Conservation (phyloP, 2,329 filamentous ascomycete genomes). For the Botryosphaeria dothidea region DNA sequence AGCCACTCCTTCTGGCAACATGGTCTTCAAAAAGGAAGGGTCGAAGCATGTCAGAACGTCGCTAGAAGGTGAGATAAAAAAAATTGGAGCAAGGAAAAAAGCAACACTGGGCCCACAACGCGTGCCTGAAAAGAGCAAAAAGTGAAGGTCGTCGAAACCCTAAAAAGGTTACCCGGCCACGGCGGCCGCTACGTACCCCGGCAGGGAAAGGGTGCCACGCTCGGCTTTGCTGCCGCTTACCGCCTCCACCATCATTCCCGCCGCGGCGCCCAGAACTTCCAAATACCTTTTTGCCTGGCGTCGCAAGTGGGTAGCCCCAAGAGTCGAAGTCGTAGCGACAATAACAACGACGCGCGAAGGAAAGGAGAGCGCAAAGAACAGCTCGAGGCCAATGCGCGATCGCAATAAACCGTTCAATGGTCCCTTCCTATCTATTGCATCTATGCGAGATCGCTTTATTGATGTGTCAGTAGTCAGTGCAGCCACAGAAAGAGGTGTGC, state of each 20-base stretch:
- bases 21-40: no score
- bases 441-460: background rate
- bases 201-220: background rate
- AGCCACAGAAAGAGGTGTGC: background rate
- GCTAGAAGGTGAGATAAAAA: background rate
- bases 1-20: no score
- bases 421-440: background rate
- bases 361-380: background rate
- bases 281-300: background rate
- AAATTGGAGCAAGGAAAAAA: no score
- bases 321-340: no score
- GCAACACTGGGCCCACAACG: no score
- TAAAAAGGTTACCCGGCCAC: background rate
- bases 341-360: no score
- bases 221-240: constrained; percentile 18
- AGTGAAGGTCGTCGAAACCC: background rate
- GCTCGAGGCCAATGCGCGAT: background rate
- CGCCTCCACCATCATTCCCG: background rate
- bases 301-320: no score
- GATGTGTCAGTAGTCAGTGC: background rate
- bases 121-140: background rate
- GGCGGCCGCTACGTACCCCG: background rate
- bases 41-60: no score
- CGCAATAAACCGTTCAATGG: background rate
- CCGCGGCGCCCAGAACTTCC: background rate